phyloP scores from a whole-genome alignment of 768 basidiomycete species.

The Serendipita sp. region DNA sequence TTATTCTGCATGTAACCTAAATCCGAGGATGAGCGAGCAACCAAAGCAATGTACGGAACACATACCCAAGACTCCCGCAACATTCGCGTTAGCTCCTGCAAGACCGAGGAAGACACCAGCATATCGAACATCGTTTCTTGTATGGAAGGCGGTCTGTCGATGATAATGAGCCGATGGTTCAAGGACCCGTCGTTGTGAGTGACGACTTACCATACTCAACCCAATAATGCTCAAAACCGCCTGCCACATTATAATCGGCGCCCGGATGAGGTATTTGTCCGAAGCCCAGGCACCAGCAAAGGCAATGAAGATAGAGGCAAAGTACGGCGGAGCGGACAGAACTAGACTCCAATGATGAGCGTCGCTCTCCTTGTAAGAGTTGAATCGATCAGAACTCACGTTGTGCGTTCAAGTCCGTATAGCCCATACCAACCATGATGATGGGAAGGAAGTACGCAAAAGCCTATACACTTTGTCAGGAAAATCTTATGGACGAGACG shows the following conservation, averaged over 20 bases:
- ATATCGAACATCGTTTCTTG: not conserved
- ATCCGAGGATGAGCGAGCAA: not conserved
- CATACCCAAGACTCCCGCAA: not conserved
- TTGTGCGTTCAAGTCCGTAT: constrained; percentile 12
- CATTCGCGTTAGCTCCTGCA: constrained; percentile 7
- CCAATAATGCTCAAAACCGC: constrained; percentile 15
- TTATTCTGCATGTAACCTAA: constrained; percentile 14
- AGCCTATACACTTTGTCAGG: not conserved
- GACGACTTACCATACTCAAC: constrained; percentile 9
- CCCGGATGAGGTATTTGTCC: constrained; percentile 16
- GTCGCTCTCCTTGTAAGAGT: too few relatives aligned
- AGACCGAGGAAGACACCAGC: constrained; percentile 8
- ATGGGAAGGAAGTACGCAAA: constrained; percentile 18
- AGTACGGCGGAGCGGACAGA: constrained; percentile 16
- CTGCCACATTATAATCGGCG: constrained; percentile 15
- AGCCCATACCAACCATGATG: constrained; percentile 14
- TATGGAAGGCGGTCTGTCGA: not conserved
- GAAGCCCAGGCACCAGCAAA: constrained; percentile 13
- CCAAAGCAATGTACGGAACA: not conserved
- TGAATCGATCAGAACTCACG: not conserved
- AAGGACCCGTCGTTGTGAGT: not conserved
- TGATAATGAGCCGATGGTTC: not conserved
- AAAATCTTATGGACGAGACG: not conserved
- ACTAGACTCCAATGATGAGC: not conserved
- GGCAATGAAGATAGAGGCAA: constrained; percentile 15